phyloP scores from a whole-genome alignment of 805 yeast genomes.

The Spathaspora sp. region DNA sequence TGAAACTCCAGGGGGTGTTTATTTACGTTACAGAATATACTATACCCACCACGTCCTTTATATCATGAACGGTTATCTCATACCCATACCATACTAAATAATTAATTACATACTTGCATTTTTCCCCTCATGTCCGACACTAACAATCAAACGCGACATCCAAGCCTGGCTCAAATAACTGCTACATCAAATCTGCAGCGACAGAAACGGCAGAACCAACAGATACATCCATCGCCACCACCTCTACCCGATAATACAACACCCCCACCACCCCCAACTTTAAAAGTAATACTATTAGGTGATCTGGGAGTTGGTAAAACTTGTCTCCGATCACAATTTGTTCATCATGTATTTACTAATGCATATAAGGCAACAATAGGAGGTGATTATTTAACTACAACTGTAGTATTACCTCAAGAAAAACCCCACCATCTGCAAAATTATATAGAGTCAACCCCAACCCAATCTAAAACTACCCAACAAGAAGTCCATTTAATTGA shows the following conservation, averaged over 20 bases:
- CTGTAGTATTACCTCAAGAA: constrained; percentile 15
- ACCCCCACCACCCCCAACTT: constrained; percentile 13
- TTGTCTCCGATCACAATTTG: constrained; percentile 51
- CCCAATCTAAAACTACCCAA: background rate
- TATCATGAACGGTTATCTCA: background rate
- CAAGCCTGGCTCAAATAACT: too few relatives aligned
- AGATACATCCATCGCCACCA: background rate
- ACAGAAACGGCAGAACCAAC: background rate
- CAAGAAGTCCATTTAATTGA: background rate
- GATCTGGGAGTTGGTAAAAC: constrained; percentile 62
- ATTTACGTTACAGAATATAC: background rate
- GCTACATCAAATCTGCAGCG: background rate
- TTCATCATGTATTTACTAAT: constrained; percentile 51
- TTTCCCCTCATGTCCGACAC: too few relatives aligned
- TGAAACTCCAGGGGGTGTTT: too few relatives aligned
- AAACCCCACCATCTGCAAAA: background rate
- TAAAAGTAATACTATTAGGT: constrained; percentile 54
- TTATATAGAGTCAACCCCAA: background rate
- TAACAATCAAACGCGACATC: background rate
- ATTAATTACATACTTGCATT: too few relatives aligned
- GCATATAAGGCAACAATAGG: constrained; percentile 60
- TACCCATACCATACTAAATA: background rate
- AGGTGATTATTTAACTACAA: constrained; percentile 52
- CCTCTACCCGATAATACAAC: background rate
- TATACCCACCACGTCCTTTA: background rate